Evolutionary conservation across 352 stramenopile species (phyloP), one percentile per base, ranked within the genome.

Genomic region (Phytophthora pseudosyringae): DNA sequence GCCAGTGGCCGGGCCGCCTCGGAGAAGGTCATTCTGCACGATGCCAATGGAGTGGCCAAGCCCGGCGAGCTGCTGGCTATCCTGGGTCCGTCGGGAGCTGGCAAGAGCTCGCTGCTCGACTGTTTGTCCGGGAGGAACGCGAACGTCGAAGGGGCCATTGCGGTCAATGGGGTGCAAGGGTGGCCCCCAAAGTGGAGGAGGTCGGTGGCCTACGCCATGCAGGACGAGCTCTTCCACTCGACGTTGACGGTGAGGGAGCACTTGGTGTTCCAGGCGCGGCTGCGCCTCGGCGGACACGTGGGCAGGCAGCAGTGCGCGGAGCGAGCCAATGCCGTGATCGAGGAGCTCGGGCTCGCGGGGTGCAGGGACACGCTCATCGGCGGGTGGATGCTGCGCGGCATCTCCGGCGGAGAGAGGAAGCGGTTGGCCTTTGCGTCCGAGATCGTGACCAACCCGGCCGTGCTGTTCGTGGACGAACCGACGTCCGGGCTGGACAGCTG

Each of bases 91-190:
- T 82, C 67, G 0, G 81, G 84, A 38, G 83, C 84, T 48, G 91
- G 92, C 10, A 98, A 98, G 64, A 97, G 86, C 6, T 98, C 95
- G 1, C 79, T 98, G 8, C 83, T 98, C 15, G 89, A 98, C 80
- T 93, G 58, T 56, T 57, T 99, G 46, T 90, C 94, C 0, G 75
- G 95, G 10, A 69, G 93, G 36, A 98, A 98, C 61, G 81, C 55
- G 9, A 73, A 70, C 26, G 88, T 80, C 13, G 74, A 78, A 25
- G 80, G 87, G 3, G 59, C 15, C 1, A 85, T 88, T 16, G 63
- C 59, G 9, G 75, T 98, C 33, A 88, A 83, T 45, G 91, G 93
- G 12, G 33, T 60, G 38, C 40, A 56, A 64, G 72, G 61, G 1
- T 84, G 71, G 64, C 71, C 36, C 25, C 67, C 66, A n/a, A 52